Conservation (phyloP, 2,329 filamentous ascomycete genomes). For the Botrytis medusae region DNA sequence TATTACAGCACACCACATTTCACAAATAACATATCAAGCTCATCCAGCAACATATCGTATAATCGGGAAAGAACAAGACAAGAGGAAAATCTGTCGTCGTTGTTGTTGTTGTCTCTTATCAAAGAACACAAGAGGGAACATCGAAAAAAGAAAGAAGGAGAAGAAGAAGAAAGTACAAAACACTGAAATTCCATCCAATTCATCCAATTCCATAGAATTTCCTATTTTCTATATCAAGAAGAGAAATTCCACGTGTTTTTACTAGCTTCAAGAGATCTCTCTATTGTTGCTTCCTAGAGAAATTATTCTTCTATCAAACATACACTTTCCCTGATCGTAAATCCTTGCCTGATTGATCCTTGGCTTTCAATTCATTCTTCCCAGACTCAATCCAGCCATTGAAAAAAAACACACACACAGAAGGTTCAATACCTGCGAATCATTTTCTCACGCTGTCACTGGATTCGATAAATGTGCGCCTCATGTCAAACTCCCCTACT, state of each 20-base stretch:
- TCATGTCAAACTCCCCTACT: slow-evolving; percentile 40
- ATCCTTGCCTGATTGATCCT: slow-evolving; percentile 22
- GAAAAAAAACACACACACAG: slow-evolving; percentile 21
- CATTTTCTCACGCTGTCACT: slow-evolving; percentile 36
- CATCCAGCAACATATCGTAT: not conserved
- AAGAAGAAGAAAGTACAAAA: not conserved
- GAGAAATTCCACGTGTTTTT: slow-evolving; percentile 19
- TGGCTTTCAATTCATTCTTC: slow-evolving; percentile 16
- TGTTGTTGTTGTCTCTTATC: not conserved
- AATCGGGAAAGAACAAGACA: slow-evolving; percentile 16
- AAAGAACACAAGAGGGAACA: not conserved
- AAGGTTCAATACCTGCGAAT: slow-evolving; percentile 35
- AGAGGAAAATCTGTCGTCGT: not conserved
- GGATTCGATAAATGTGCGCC: slow-evolving; percentile 41
- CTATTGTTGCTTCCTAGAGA: slow-evolving; percentile 17
- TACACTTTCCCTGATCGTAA: slow-evolving; percentile 21
- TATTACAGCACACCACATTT: not conserved
- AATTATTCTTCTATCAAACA: slow-evolving; percentile 18
- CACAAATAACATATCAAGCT: not conserved
- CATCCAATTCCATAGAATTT: slow-evolving; percentile 18
- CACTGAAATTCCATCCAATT: slow-evolving; percentile 8
- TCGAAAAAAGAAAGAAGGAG: not conserved
- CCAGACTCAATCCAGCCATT: slow-evolving; percentile 19
- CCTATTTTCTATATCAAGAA: slow-evolving; percentile 10
- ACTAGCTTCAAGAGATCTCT: slow-evolving; percentile 12